Evolutionary conservation across 2,329 filamentous ascomycete species (phyloP).

Genomic region (Aspergillus amoenus): DNA sequence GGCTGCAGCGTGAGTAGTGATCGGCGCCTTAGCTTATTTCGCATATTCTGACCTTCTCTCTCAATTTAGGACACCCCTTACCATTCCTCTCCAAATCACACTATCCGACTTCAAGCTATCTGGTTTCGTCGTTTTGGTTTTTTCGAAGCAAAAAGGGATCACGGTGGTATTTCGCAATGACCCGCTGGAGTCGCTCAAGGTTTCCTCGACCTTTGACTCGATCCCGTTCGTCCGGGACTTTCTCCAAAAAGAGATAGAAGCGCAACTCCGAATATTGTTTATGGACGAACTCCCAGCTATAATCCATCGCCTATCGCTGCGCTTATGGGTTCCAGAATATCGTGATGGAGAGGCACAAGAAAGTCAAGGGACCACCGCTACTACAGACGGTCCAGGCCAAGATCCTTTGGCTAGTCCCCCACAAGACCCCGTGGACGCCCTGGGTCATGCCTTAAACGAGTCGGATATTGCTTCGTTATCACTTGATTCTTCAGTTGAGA

Average conservation of each 20-base stretch:
- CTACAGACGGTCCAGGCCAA: conserved; percentile 61
- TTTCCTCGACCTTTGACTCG: conserved; percentile 97
- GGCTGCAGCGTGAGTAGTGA: conserved; percentile 66
- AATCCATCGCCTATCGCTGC: conserved; percentile 86
- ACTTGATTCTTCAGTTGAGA: conserved; percentile 75
- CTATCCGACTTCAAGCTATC: conserved; percentile 93
- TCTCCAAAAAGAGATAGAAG: conserved; percentile 92
- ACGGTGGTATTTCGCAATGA: conserved; percentile 98
- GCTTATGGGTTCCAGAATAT: conserved; percentile 87
- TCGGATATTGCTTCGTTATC: conserved; percentile 74
- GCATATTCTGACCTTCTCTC: conserved; percentile 4
- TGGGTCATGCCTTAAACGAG: conserved; percentile 73
- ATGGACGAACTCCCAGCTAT: conserved; percentile 98
- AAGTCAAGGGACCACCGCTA: conserved; percentile 50
- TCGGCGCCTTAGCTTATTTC: conserved; percentile 1
- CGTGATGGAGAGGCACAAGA: conserved; percentile 64
- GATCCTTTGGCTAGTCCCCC: conserved; percentile 82
- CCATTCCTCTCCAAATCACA: conserved; percentile 96
- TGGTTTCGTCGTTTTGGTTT: conserved; percentile 95
- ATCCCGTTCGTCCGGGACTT: conserved; percentile 98
- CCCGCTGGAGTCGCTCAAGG: conserved; percentile 94
- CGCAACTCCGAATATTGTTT: conserved; percentile 85
- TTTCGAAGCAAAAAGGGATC: conserved; percentile 94
- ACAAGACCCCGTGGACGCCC: conserved; percentile 76
- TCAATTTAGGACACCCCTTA: conserved; percentile 67